Percentiles rank a stretch among this genome's conserved stretches.
Conservation (phyloP, 805 yeast species). For the Starmerella powellii region DNA sequence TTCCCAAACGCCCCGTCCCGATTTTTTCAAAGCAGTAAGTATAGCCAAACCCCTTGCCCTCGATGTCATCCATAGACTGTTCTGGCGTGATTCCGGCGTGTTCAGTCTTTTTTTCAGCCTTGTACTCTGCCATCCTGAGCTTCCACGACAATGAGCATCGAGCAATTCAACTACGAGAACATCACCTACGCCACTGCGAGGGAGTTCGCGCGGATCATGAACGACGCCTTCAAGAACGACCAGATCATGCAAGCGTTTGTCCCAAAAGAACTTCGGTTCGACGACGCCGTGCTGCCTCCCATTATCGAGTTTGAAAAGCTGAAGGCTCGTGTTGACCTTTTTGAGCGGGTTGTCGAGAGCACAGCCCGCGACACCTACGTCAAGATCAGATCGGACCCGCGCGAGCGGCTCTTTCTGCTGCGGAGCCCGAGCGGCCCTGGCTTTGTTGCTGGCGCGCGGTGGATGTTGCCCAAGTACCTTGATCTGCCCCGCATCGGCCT, state of each 20-base stretch:
- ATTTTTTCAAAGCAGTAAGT: too few species aligned
- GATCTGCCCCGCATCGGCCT: neutral
- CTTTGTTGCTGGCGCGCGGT: conserved; percentile 7
- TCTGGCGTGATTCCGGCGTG: too few species aligned
- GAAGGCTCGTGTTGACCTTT: neutral
- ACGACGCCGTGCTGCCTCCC: conserved; percentile 1
- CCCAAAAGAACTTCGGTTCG: neutral
- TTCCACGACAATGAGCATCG: neutral
- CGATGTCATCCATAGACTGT: too few species aligned
- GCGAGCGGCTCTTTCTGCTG: conserved; percentile 5
- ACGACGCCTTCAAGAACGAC: conserved; percentile 11
- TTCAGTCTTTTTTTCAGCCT: too few species aligned
- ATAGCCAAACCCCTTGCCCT: too few species aligned
- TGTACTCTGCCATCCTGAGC: too few species aligned
- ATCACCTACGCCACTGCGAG: conserved; percentile 1
- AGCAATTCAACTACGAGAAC: conserved; percentile 1
- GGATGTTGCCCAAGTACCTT: conserved; percentile 10
- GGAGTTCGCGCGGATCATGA: conserved; percentile 8
- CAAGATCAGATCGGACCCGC: neutral
- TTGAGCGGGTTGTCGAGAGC: neutral
- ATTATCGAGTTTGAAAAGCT: conserved; percentile 8
- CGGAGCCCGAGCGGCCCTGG: neutral
- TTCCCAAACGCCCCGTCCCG: too few species aligned
- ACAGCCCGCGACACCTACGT: conserved; percentile 3
- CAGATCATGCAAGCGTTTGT: neutral